These are phyloP conservation scores for Metschnikowia shivogae DNA, from an alignment of 805 yeast species.

Conservation along the genomic window DNA sequence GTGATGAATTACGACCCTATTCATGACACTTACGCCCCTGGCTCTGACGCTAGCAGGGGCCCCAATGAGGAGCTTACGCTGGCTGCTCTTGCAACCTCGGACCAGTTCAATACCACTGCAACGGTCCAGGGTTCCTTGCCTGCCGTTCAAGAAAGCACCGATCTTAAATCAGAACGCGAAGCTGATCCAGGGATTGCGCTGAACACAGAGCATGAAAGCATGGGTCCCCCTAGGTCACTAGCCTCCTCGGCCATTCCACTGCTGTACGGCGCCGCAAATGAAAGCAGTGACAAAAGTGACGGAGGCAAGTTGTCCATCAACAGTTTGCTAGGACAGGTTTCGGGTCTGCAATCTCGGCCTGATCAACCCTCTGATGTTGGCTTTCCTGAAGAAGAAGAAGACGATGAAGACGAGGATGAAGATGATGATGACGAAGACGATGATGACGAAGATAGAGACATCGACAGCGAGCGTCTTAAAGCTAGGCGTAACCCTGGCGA, in stretches of 20 bases:
- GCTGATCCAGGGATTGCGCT: too few relatives aligned
- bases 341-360: not conserved
- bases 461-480: not conserved
- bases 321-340: not conserved
- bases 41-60: not conserved
- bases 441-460: not conserved
- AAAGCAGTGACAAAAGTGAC: not conserved
- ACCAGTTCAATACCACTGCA: too few relatives aligned
- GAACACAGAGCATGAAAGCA: too few relatives aligned
- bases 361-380: not conserved
- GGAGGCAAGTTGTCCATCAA: constrained; percentile 1
- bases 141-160: too few relatives aligned
- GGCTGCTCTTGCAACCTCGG: too few relatives aligned
- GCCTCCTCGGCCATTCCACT: not conserved
- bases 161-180: too few relatives aligned
- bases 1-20: constrained; percentile 43
- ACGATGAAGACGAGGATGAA: constrained; percentile 2
- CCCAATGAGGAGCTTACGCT: not conserved
- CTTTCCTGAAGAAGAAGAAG: not conserved
- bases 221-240: too few relatives aligned
- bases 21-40: constrained; percentile 31
- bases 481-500: constrained; percentile 6
- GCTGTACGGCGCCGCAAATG: not conserved
- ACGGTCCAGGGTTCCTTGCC: too few relatives aligned
- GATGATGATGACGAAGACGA: constrained; percentile 5